Base-by-base conservation (phyloP, 345 rosid species). In the Triadica sebifera region DNA sequence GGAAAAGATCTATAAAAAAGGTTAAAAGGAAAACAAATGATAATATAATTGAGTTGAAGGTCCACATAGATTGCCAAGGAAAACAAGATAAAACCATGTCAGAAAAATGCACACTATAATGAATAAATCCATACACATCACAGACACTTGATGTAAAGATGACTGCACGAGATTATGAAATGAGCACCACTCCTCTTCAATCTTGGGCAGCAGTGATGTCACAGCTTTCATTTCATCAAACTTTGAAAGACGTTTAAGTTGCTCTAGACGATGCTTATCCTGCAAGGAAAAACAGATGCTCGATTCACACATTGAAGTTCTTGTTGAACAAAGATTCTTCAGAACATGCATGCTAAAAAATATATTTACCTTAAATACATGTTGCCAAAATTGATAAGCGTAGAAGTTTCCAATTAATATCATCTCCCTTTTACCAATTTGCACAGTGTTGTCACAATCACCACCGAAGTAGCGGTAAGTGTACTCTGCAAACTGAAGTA, bases 161-260 rank as follows among this genome's bases (percentile, higher is more conserved):
- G 94, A 86, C 73, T 79, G 93, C 76, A 83, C 69, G 80, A 92
- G 88, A 82, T 89, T 76, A 85, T 94, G 98, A 80, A 86, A 81
- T 70, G 79, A 82, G 84, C 98, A 94, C 97, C 98, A 94, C 70
- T 88, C 92, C 86, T 90, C 89, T 86, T 94, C 98, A 75, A 87
- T 80, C 83, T 79, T 82, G 51, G 86, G 86, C 51, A 78, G 69
- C 72, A 79, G 39, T 74, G 75, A 67, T 71, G 79, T 69, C 61
- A 79, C 65, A 78, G 78, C 85, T 65, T 79, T 84, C 72, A 52
- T 74, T 66, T 81, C 86, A 58, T 82, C 88, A 52, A 72, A 57
- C 62, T 75, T 71, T 58, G 80, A 73, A 75, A 86, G 67, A 58
- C 75, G 83, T 81, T 87, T 87, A 81, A 94, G 83, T 83, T 82